Evolutionary conservation across 75 land plant species (phyloP).

Genomic region (Selaginella moellendorffii): DNA sequence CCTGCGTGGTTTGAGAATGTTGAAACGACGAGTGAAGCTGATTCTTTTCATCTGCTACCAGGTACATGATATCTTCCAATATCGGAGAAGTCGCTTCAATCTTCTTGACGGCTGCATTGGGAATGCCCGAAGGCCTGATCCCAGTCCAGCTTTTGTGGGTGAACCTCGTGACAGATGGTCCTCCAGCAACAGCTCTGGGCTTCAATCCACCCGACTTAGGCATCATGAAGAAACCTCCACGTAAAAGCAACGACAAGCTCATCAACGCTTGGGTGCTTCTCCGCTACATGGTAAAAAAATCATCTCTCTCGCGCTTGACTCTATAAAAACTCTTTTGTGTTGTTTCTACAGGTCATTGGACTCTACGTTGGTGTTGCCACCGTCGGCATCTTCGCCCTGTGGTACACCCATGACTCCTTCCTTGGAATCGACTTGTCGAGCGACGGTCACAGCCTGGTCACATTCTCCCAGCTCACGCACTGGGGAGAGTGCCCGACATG

Average conservation of each 20-base stretch:
- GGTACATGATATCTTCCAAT: constrained; percentile 96
- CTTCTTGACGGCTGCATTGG: constrained; percentile 82
- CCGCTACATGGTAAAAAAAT: constrained; percentile 66
- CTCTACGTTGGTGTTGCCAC: constrained; percentile 5
- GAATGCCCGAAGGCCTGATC: constrained; percentile 84
- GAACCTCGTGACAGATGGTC: constrained; percentile 90
- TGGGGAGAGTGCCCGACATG: constrained; percentile 8
- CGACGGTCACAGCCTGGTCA: constrained; percentile 3
- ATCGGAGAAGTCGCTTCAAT: constrained; percentile 85
- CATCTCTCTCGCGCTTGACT: background rate
- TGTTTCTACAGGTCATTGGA: constrained; percentile 1
- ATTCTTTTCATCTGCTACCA: constrained; percentile 20
- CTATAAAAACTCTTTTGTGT: background rate
- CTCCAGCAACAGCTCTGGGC: constrained; percentile 91
- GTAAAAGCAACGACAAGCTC: constrained; percentile 60
- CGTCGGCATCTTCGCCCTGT: background rate
- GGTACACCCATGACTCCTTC: constrained; percentile 2
- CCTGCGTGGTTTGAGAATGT: too few species aligned
- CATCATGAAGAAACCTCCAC: constrained; percentile 84
- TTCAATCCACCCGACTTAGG: constrained; percentile 82
- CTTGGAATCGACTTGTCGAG: constrained; percentile 1
- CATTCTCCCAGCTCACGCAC: background rate
- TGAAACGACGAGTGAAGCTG: background rate
- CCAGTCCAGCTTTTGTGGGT: constrained; percentile 96
- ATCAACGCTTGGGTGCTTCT: constrained; percentile 74